Evolutionary conservation across 2,329 filamentous ascomycete genomes (phyloP), one percentile per base, ranked within the genome.

Genomic region (Coniochaeta prunicola): DNA sequence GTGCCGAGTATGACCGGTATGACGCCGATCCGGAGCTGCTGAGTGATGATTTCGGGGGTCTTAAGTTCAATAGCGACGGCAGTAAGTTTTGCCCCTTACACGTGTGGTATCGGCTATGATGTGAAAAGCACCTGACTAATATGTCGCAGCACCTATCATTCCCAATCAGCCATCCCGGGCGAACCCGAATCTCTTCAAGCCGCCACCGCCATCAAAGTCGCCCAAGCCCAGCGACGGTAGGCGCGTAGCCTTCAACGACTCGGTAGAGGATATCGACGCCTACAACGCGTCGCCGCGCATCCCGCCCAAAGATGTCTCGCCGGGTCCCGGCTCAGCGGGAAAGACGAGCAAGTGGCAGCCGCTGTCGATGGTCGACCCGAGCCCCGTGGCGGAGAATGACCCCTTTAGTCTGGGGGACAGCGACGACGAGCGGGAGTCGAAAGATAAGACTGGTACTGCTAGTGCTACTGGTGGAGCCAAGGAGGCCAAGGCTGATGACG

Each of bases 291-390:
- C 85, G 56, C 83, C 86, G 33, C 79, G 70, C 70, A 75, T 76
- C 57, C 79, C 73, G 30, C 77, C 77, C 64, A 85, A 80, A 73
- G 84, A 80, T 69, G 74, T 65, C 61, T 67, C 71, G 31, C 68
- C 74, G 34, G 70, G 19, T 15, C 69, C 75, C 48, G 68, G 67
- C 26, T 71, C 77, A n/a, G 78, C 80, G 54, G 74, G 77, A 64
- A 94, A 92, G 76, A 75, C 84, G 53, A 97, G 92, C 82, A 99
- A 99, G 77, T 99, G 94, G 94, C 93, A 99, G 73, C 93, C 94
- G 10, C 77, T 99, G 66, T 91, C 92, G 13, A 82, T 88, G 0
- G 86, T 97, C 15, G 90, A 96, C 63, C 91, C 92, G 1, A 88
- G 84, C 63, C 92, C 93, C 15, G 89, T 96, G 62, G 81, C 83